Conservation (phyloP, 148 eudicot genomes). For the Rhododendron williamsianum region DNA sequence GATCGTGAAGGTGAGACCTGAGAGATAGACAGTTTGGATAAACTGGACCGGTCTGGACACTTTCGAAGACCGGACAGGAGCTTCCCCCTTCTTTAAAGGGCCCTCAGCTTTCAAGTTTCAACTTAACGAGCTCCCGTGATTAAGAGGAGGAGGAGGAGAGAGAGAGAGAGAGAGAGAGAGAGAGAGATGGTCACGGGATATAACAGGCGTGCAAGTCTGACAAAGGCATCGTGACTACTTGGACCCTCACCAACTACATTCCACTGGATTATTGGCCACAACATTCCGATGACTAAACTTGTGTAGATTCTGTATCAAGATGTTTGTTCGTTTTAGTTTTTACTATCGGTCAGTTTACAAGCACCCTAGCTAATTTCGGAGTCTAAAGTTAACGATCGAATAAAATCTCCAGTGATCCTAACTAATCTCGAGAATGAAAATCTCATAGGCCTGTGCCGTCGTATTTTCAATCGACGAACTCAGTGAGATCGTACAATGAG, state of each 20-base stretch:
- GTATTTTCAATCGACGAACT: background rate
- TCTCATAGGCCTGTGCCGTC: too few relatives aligned
- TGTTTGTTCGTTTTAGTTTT: too few relatives aligned
- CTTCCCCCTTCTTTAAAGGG: too few relatives aligned
- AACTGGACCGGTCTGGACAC: too few relatives aligned
- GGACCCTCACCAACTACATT: background rate
- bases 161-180: too few relatives aligned
- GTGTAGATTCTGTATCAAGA: too few relatives aligned
- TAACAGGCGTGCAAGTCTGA: background rate
- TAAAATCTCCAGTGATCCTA: background rate
- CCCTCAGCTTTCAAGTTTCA: background rate
- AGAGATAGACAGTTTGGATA: too few relatives aligned
- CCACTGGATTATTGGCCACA: background rate
- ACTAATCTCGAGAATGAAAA: background rate
- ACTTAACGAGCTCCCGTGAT: background rate
- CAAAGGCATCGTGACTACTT: background rate
- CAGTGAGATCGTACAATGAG: background rate
- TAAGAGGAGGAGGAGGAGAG: background rate
- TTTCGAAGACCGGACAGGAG: too few relatives aligned
- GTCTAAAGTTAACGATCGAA: background rate
- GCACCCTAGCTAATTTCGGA: background rate
- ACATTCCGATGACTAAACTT: too few relatives aligned
- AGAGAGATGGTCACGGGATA: background rate
- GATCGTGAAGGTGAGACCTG: too few relatives aligned
- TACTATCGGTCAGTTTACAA: background rate